phyloP scores from a whole-genome alignment of 2,329 filamentous ascomycete genomes.

The Fusarium ramigenum region DNA sequence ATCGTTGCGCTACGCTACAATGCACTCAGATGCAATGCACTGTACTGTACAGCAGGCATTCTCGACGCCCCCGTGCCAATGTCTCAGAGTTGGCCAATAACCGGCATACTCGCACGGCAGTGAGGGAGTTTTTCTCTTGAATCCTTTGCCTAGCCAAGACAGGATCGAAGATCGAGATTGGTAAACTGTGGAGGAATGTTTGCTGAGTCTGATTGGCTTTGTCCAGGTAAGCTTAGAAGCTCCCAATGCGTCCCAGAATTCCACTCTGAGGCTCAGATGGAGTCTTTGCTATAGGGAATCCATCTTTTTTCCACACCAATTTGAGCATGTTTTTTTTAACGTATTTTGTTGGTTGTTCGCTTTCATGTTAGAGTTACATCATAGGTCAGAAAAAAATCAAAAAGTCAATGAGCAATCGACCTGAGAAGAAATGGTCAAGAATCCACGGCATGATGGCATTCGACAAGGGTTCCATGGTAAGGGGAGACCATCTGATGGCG shows the following conservation, averaged over 20 bases:
- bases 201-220: conserved; percentile 33
- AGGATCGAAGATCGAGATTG: conserved; percentile 36
- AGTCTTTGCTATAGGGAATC: conserved; percentile 9
- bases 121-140: conserved; percentile 20
- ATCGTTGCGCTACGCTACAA: conserved; percentile 5
- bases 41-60: background rate
- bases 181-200: conserved; percentile 32
- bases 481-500: conserved; percentile 31
- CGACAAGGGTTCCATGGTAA: background rate
- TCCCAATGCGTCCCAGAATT: conserved; percentile 26
- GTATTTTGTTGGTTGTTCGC: background rate
- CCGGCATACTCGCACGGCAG: conserved; percentile 21
- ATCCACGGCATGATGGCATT: background rate
- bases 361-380: conserved; percentile 12
- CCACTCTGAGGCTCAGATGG: conserved; percentile 24
- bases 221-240: conserved; percentile 31
- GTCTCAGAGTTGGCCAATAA: conserved; percentile 21
- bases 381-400: background rate
- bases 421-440: background rate
- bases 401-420: conserved; percentile 11
- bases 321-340: background rate
- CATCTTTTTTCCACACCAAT: conserved; percentile 8
- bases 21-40: background rate
- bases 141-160: conserved; percentile 19
- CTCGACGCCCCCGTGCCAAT: conserved; percentile 16